Evolutionary conservation across 2,329 filamentous ascomycete genomes (phyloP).

Genomic region (Alternaria sp.): DNA sequence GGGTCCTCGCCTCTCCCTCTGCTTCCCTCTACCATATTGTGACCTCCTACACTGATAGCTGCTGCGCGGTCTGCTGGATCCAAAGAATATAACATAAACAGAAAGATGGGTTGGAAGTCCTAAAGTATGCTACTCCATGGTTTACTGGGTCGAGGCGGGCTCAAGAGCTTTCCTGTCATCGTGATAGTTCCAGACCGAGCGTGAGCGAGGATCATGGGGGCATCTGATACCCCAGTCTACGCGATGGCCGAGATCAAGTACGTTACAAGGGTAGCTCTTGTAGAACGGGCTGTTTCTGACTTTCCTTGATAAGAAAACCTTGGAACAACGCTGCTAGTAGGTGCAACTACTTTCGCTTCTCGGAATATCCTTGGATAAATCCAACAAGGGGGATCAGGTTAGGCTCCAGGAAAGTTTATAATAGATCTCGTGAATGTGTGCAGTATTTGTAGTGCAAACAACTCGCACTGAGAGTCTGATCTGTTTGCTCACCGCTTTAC

Average conservation of each 20-base stretch:
- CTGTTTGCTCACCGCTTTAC: neutral
- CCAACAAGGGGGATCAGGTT: neutral
- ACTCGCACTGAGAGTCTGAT: rapidly evolving
- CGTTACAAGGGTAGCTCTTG: neutral
- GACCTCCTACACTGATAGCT: neutral
- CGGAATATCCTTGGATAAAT: neutral
- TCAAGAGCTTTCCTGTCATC: neutral
- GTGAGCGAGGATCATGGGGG: neutral
- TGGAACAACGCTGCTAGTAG: neutral
- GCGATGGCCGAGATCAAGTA: neutral
- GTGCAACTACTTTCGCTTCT: neutral
- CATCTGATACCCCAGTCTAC: neutral
- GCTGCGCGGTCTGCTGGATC: neutral
- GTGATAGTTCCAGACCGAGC: neutral
- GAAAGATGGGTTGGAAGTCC: neutral
- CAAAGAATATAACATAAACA: neutral
- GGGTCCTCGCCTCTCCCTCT: neutral
- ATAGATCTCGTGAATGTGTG: too few relatives aligned
- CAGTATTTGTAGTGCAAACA: neutral
- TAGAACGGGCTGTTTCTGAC: neutral
- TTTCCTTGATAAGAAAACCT: neutral
- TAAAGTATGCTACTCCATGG: neutral
- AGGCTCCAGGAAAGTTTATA: neutral
- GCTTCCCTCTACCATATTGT: neutral
- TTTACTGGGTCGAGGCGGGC: too few relatives aligned